phyloP scores from a whole-genome alignment of 2,329 filamentous ascomycete genomes.

The Hymenoscyphus fraxineus region DNA sequence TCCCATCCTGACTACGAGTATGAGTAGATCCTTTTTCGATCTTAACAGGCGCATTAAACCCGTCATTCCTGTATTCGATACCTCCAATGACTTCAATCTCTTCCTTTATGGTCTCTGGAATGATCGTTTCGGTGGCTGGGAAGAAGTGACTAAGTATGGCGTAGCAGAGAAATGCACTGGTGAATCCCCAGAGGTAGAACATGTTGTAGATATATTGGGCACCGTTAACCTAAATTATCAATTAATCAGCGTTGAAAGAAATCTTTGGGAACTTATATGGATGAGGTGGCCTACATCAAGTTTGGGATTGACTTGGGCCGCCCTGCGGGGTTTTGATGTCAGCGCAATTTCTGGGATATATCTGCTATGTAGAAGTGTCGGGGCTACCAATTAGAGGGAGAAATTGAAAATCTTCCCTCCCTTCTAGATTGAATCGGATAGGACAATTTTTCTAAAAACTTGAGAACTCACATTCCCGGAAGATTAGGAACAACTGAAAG shows the following conservation, averaged over 20 bases:
- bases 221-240: conserved; percentile 11
- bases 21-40: background rate
- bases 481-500: conserved; percentile 27
- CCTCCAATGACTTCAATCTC: conserved; percentile 26
- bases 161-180: conserved; percentile 36
- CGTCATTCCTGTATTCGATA: conserved; percentile 18
- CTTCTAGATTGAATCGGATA: too few relatives aligned
- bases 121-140: conserved; percentile 33
- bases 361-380: too few relatives aligned
- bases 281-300: too few relatives aligned
- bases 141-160: conserved; percentile 33
- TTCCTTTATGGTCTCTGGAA: conserved; percentile 33
- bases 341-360: too few relatives aligned
- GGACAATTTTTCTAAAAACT: too few relatives aligned
- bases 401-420: too few relatives aligned
- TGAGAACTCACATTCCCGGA: conserved; percentile 30
- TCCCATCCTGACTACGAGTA: background rate
- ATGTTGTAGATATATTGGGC: conserved; percentile 36
- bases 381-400: too few relatives aligned
- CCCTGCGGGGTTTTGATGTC: too few relatives aligned
- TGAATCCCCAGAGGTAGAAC: conserved; percentile 39
- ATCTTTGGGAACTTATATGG: too few relatives aligned
- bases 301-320: too few relatives aligned
- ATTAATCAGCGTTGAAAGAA: too few relatives aligned
- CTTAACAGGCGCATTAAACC: conserved; percentile 11